Base-by-base conservation (phyloP, 257 asterid genomes). In the Schizonepeta tenuifolia region DNA sequence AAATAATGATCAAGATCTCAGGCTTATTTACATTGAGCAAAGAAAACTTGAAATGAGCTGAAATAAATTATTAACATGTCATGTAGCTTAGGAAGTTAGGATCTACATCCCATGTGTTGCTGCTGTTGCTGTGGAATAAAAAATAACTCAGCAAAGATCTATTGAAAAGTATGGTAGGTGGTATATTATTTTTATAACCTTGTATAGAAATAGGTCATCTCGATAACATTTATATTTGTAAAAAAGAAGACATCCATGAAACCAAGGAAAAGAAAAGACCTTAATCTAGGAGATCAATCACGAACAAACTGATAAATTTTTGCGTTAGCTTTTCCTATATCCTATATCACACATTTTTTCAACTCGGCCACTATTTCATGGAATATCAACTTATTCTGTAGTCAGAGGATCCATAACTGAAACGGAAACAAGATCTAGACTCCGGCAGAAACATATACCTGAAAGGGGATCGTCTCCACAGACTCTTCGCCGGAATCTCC, bases 401-500 rank as follows among this genome's bases (percentile, higher is more conserved):
- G 44, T 5, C 5, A 38, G 22, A 57, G 55, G 9, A 46, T 60
- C 54, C 36, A 44, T 7, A 35, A 36, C 56, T 24, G 15, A 7
- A 38, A 33, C 28, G n/a, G 66, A 70, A 59, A 14, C n/a, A 69
- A 71, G 26, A 75, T 65, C 65, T 13, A 73, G 8, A 5, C 49
- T 50, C 63, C 57, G 46, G 70, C 5, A 44, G 40, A 65, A 72
- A 38, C 2, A 77, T 20, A 50, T 46, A 90, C 98, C 96, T 93
- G 97, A 80, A 90, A 91, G 26, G 91, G 89, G 69, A 91, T 87
- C 64, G 79, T 67, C 70, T 81, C 89, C 51, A 84, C 75, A 62
- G 79, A 83, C 13, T 63, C 83, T 62, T 82, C 86, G 46, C 97
- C 97, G 54, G 97, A 82, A 38, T 74, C 72, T 73, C 98, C 98